phyloP scores from a whole-genome alignment of 116 monocot species.

The Posidonia oceanica region DNA sequence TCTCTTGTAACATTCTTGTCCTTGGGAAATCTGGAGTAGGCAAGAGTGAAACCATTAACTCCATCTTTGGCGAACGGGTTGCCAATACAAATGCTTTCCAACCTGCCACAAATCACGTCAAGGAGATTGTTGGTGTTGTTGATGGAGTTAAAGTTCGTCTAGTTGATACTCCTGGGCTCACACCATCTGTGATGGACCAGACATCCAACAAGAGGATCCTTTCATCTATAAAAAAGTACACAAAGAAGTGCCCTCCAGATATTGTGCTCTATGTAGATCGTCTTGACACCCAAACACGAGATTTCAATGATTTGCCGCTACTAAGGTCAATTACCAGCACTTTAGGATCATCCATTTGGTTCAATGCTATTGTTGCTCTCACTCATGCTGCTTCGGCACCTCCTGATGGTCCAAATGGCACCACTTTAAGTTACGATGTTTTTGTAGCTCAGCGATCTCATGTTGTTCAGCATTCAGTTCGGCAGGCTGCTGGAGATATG shows the following conservation, averaged over 20 bases:
- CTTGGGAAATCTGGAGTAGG: slow-evolving; percentile 90
- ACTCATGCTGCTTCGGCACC: slow-evolving; percentile 85
- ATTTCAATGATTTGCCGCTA: slow-evolving; percentile 83
- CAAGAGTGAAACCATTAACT: slow-evolving; percentile 84
- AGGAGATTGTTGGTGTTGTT: slow-evolving; percentile 54
- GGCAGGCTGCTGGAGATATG: slow-evolving; percentile 76
- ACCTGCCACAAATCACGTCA: slow-evolving; percentile 41
- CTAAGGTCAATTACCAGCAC: slow-evolving; percentile 45
- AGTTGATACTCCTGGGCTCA: slow-evolving; percentile 81
- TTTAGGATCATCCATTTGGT: slow-evolving; percentile 81
- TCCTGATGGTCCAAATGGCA: slow-evolving; percentile 76
- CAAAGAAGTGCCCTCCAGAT: slow-evolving; percentile 72
- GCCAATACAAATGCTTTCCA: slow-evolving; percentile 55
- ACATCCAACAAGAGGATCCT: slow-evolving; percentile 58
- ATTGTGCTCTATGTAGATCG: slow-evolving; percentile 92
- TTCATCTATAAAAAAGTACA: slow-evolving; percentile 59
- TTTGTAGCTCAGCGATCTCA: slow-evolving; percentile 76
- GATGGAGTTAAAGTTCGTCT: slow-evolving; percentile 73
- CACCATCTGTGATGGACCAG: slow-evolving; percentile 69
- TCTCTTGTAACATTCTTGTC: slow-evolving; percentile 76
- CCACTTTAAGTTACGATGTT: slow-evolving; percentile 63
- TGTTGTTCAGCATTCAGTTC: slow-evolving; percentile 66
- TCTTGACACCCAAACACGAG: slow-evolving; percentile 68
- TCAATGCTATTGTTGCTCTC: slow-evolving; percentile 82
- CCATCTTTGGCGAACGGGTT: slow-evolving; percentile 70